Conservation (phyloP, 371 early-diverging fungal species). For the Mucor sp. region DNA sequence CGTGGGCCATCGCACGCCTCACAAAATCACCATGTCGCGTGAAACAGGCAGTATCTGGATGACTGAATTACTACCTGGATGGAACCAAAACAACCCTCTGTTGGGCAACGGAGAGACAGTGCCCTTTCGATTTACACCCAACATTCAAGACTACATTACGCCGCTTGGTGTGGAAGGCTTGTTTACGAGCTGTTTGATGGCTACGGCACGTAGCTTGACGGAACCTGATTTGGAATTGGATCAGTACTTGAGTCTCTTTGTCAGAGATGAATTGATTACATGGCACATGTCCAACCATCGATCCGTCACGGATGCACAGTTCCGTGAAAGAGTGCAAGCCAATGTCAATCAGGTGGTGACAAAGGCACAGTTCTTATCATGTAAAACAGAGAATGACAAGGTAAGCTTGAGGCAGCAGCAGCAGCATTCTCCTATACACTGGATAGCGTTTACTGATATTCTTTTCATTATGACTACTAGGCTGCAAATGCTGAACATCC, state of each 20-base stretch:
- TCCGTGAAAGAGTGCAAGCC: conserved; percentile 62
- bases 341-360: conserved; percentile 75
- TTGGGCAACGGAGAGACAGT: conserved; percentile 74
- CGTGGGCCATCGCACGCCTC: conserved; percentile 84
- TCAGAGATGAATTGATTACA: conserved; percentile 89
- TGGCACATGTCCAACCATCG: conserved; percentile 68
- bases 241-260: conserved; percentile 82
- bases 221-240: conserved; percentile 84
- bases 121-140: conserved; percentile 97
- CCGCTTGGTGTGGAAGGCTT: conserved; percentile 92
- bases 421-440: no score
- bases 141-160: conserved; percentile 92
- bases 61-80: conserved; percentile 77
- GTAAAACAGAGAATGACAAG: conserved; percentile 73
- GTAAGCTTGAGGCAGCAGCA: no score
- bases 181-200: conserved; percentile 79
- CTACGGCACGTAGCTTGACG: conserved; percentile 75
- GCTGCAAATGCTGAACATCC: conserved; percentile 49
- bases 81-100: conserved; percentile 35
- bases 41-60: conserved; percentile 81
- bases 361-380: conserved; percentile 72
- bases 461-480: no score
- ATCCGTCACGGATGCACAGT: conserved; percentile 56
- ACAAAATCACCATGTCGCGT: conserved; percentile 82
- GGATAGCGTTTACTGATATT: no score